These are phyloP conservation scores for Podila epigama DNA, from an alignment of 192 early-diverging fungal genomes.

Conservation along the genomic window DNA sequence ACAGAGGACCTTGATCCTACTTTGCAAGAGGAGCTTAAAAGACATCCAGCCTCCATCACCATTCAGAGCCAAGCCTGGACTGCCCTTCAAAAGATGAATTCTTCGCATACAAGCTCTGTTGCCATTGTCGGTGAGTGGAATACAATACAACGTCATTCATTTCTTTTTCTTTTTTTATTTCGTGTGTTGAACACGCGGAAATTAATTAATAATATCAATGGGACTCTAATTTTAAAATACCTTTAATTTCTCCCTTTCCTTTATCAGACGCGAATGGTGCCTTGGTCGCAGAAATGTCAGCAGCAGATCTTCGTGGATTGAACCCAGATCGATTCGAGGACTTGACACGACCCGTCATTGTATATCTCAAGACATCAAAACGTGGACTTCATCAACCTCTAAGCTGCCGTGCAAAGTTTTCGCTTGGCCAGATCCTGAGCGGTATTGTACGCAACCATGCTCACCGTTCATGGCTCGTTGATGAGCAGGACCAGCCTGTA, in stretches of 20 bases:
- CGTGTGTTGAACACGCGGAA: neutral
- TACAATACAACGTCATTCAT: neutral
- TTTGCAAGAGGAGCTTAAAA: slow-evolving; percentile 9
- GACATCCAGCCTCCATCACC: slow-evolving; percentile 40
- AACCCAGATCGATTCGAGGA: slow-evolving; percentile 61
- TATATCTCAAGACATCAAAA: slow-evolving; percentile 64
- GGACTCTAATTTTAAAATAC: neutral
- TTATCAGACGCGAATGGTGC: slow-evolving; percentile 58
- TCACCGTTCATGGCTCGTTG: slow-evolving; percentile 73
- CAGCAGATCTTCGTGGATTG: slow-evolving; percentile 77
- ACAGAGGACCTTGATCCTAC: slow-evolving; percentile 13
- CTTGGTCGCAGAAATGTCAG: slow-evolving; percentile 73
- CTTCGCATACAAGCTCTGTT: slow-evolving; percentile 61
- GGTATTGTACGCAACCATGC: slow-evolving; percentile 56
- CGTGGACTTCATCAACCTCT: slow-evolving; percentile 61
- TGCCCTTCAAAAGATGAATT: slow-evolving; percentile 54
- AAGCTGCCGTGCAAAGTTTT: slow-evolving; percentile 58
- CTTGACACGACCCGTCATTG: slow-evolving; percentile 69
- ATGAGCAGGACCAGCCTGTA: slow-evolving; percentile 59
- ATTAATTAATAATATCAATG: neutral
- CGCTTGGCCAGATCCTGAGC: slow-evolving; percentile 62
- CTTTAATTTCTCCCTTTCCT: neutral
- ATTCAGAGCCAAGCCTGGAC: slow-evolving; percentile 52
- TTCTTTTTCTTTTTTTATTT: slow-evolving; percentile 2
- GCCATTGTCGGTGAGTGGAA: slow-evolving; percentile 56